Evolutionary conservation across 176 grass and related monocot species (phyloP).

Genomic region (Aegilops umbellulata): DNA sequence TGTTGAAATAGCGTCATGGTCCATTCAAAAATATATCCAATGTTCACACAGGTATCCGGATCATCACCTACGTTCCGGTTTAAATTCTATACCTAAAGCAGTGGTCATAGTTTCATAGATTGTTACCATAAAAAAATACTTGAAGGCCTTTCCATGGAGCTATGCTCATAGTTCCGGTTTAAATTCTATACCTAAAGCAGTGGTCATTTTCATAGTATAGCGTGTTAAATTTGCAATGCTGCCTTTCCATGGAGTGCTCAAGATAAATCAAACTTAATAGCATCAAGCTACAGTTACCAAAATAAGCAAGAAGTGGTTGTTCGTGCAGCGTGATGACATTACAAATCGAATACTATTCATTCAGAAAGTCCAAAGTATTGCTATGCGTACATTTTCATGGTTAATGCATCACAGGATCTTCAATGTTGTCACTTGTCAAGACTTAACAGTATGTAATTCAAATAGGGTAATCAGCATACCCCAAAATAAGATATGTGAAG

Average conservation of each 20-base stretch:
- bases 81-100: conserved; percentile 7
- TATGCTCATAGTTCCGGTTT: too few species aligned
- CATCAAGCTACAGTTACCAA: not conserved
- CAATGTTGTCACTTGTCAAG: not conserved
- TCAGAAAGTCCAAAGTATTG: conserved; percentile 13
- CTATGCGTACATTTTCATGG: not conserved
- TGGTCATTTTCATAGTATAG: not conserved
- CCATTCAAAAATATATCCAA: conserved; percentile 14
- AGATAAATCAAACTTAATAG: not conserved
- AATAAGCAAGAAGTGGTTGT: conserved; percentile 5
- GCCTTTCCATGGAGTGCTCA: conserved; percentile 1
- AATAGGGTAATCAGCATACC: conserved; percentile 49
- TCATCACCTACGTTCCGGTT: conserved; percentile 2
- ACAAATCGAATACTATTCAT: not conserved
- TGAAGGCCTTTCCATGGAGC: too few species aligned
- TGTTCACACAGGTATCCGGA: not conserved
- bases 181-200: too few species aligned
- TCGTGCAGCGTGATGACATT: not conserved
- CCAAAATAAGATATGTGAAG: conserved; percentile 91
- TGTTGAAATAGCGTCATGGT: not conserved
- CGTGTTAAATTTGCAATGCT: not conserved
- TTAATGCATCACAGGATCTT: conserved; percentile 3
- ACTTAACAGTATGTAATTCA: conserved; percentile 7
- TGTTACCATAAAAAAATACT: not conserved
- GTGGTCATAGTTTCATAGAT: not conserved